Conservation (phyloP, 1,284 basidiomycete genomes). For the Ganoderma lucidum region DNA sequence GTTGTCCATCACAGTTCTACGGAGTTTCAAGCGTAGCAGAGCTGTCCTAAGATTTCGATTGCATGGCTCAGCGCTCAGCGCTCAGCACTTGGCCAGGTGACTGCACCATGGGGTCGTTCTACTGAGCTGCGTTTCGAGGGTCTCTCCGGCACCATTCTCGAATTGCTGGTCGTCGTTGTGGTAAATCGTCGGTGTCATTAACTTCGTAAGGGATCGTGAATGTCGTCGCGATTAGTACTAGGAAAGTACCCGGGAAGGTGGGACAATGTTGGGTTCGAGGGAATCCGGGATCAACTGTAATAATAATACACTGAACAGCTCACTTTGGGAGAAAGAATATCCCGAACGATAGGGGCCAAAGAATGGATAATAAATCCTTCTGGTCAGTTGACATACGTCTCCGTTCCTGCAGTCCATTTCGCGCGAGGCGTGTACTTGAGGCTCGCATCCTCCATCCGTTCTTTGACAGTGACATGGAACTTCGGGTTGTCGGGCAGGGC, state of each 20-base stretch:
- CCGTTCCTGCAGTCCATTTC: constrained; percentile 52
- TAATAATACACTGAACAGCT: constrained; percentile 1
- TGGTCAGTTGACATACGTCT: constrained; percentile 53
- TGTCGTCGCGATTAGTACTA: background rate
- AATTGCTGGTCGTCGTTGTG: background rate
- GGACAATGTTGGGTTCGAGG: background rate
- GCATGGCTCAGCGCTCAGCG: background rate
- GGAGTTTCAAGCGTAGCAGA: background rate
- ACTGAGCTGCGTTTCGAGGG: too few species aligned
- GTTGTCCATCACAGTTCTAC: background rate
- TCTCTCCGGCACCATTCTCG: background rate
- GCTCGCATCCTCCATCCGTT: constrained; percentile 52
- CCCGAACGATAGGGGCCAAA: too few species aligned
- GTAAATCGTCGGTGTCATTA: background rate
- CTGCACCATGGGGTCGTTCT: too few species aligned
- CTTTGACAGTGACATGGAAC: constrained; percentile 62
- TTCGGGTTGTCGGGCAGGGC: constrained; percentile 52
- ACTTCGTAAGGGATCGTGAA: background rate
- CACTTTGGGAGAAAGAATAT: background rate
- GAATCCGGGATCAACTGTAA: background rate
- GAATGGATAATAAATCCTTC: background rate
- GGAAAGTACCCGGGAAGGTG: background rate
- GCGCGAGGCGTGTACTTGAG: constrained; percentile 62
- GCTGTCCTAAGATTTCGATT: background rate
- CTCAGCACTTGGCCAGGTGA: too few species aligned